A percentile compares a stretch with the other conserved stretches of the same genome.
phyloP scores from a whole-genome alignment of 2,329 filamentous ascomycete species.

The Apiospora phragmitis region DNA sequence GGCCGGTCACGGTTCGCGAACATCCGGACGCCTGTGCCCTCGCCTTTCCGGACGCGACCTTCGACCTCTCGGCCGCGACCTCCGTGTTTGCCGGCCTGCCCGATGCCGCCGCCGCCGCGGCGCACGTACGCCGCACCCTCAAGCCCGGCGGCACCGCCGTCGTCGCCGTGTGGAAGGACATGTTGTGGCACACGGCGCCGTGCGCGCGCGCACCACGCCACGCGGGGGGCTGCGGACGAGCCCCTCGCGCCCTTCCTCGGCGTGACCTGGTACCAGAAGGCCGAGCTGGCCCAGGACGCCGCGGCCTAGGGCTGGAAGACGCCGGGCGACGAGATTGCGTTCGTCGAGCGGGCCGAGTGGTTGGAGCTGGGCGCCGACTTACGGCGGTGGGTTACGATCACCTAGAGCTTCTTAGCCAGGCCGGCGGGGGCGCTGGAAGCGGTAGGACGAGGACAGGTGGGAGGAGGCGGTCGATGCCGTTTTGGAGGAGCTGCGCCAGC shows the following conservation, averaged over 20 bases:
- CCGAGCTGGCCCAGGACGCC: neutral
- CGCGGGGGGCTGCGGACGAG: conserved; percentile 15
- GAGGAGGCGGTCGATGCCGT: conserved; percentile 11
- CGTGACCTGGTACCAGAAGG: neutral
- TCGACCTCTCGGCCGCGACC: conserved; percentile 16
- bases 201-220: conserved; percentile 14
- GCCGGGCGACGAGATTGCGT: conserved; percentile 1
- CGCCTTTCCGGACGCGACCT: conserved; percentile 16
- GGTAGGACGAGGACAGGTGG: conserved; percentile 16
- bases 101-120: conserved; percentile 15
- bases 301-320: neutral
- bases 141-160: conserved; percentile 14
- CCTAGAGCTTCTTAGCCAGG: conserved; percentile 16
- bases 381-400: conserved; percentile 16
- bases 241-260: conserved; percentile 16
- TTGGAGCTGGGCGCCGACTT: conserved; percentile 12
- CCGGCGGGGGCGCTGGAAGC: conserved; percentile 14
- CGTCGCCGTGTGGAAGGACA: conserved; percentile 17
- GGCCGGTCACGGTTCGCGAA: conserved; percentile 15
- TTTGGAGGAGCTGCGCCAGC: conserved; percentile 4
- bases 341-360: conserved; percentile 14
- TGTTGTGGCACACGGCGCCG: conserved; percentile 17
- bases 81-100: conserved; percentile 15
- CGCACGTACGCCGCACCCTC: conserved; percentile 16
- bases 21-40: conserved; percentile 17